Evolutionary conservation across 441 rosid genomes (phyloP).

Genomic region (Erysimum pusillum): DNA sequence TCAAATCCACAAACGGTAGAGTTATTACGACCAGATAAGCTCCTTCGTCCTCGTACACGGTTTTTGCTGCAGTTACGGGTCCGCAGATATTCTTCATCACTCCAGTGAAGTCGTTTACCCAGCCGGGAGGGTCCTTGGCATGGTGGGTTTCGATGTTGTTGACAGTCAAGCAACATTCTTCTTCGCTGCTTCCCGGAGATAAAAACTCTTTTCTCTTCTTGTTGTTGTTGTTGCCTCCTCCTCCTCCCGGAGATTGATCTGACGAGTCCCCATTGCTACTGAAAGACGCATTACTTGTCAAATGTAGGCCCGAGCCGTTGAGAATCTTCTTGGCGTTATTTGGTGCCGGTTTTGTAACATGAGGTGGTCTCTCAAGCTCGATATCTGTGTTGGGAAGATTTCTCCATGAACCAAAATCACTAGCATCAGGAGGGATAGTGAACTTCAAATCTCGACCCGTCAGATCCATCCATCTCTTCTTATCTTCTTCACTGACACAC

Average conservation of each 20-base stretch:
- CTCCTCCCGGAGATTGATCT: conserved; percentile 63
- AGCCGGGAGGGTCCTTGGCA: conserved; percentile 51
- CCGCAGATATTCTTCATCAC: conserved; percentile 63
- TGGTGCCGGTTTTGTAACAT: conserved; percentile 53
- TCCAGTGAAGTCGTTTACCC: conserved; percentile 69
- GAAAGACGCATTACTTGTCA: conserved; percentile 61
- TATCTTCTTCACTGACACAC: conserved; percentile 65
- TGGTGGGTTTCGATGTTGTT: conserved; percentile 55
- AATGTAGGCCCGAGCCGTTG: conserved; percentile 63
- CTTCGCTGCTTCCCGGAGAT: conserved; percentile 52
- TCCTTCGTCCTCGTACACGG: conserved; percentile 71
- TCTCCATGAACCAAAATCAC: conserved; percentile 72
- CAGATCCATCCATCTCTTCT: conserved; percentile 73
- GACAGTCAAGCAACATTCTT: conserved; percentile 47
- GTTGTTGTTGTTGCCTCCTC: conserved; percentile 39
- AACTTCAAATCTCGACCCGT: conserved; percentile 75
- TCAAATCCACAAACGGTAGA: conserved; percentile 75
- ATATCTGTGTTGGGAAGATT: conserved; percentile 69
- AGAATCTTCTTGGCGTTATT: conserved; percentile 59
- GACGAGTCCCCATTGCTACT: conserved; percentile 58
- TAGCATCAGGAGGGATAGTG: conserved; percentile 67
- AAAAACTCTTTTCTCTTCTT: conserved; percentile 57
- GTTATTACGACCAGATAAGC: conserved; percentile 67
- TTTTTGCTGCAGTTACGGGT: conserved; percentile 72
- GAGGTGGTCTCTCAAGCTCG: conserved; percentile 63